These are phyloP conservation scores for Entelexis paramagnoliae DNA, from an alignment of 1,139 yeast genomes.

Conservation along the genomic window DNA sequence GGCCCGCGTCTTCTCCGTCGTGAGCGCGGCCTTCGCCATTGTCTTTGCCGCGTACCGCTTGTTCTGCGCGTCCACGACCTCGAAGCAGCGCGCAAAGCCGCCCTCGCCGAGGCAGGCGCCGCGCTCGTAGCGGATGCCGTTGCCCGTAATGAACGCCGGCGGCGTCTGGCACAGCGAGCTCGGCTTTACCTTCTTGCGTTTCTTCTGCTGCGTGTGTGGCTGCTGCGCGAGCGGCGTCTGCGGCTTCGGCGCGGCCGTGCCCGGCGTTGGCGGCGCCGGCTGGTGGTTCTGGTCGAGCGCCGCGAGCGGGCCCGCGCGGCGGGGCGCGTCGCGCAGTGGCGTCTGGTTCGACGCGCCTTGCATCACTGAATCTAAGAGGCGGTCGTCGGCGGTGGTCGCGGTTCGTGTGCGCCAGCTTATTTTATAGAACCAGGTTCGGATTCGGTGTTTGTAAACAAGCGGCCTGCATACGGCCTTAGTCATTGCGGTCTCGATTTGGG, in stretches of 20 bases:
- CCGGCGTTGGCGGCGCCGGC: background rate
- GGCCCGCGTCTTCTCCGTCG: slow-evolving; percentile 81
- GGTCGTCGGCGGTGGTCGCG: background rate
- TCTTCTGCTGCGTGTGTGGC: slow-evolving; percentile 7
- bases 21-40: slow-evolving; percentile 89
- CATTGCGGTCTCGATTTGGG: slow-evolving; percentile 4
- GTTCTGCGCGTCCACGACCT: slow-evolving; percentile 80
- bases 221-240: slow-evolving; percentile 4
- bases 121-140: slow-evolving; percentile 85
- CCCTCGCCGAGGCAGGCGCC: slow-evolving; percentile 91
- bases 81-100: slow-evolving; percentile 97
- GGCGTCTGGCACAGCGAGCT: slow-evolving; percentile 85
- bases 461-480: background rate
- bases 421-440: slow-evolving; percentile 4
- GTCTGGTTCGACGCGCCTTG: slow-evolving; percentile 9
- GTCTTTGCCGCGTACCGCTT: slow-evolving; percentile 92
- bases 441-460: slow-evolving; percentile 14
- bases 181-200: slow-evolving; percentile 58
- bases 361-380: background rate
- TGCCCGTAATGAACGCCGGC: slow-evolving; percentile 64
- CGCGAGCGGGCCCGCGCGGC: slow-evolving; percentile 15
- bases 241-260: slow-evolving; percentile 1
- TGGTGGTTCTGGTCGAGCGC: slow-evolving; percentile 17
- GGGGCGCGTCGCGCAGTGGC: slow-evolving; percentile 11
- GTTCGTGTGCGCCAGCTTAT: background rate